Evolutionary conservation across 1,139 yeast species (phyloP).

Genomic region (Suhomyces terraborum): DNA sequence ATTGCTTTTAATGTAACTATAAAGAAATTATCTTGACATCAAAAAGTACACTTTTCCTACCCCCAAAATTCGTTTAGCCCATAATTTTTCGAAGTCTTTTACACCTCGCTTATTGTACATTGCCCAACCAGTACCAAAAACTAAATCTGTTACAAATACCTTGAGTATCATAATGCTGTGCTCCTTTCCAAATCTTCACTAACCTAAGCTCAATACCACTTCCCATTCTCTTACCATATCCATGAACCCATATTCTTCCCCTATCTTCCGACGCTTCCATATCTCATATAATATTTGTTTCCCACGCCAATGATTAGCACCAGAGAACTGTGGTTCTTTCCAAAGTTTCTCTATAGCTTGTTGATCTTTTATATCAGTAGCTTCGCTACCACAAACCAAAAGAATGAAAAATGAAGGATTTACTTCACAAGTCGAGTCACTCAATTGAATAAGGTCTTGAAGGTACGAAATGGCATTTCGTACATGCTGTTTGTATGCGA

Average conservation of each 20-base stretch:
- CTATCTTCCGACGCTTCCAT: constrained; percentile 47
- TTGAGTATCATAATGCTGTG: not conserved
- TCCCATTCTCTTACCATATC: constrained; percentile 61
- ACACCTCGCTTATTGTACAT: too few relatives aligned
- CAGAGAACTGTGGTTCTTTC: constrained; percentile 18
- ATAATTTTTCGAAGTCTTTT: not conserved
- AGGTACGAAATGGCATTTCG: constrained; percentile 17
- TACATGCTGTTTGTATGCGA: constrained; percentile 4
- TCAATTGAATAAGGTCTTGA: constrained; percentile 28
- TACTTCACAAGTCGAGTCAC: constrained; percentile 17
- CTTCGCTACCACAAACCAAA: constrained; percentile 51
- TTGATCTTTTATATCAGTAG: constrained; percentile 25
- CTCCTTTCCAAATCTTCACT: not conserved
- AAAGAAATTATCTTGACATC: too few relatives aligned
- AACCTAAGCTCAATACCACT: constrained; percentile 39
- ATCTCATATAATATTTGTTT: constrained; percentile 55
- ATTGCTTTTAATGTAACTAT: too few relatives aligned
- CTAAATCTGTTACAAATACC: not conserved
- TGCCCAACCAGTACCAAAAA: not conserved
- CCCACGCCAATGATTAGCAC: constrained; percentile 52
- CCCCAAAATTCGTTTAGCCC: too few relatives aligned
- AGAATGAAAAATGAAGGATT: constrained; percentile 52
- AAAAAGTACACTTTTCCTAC: too few relatives aligned
- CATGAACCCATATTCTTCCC: constrained; percentile 52
- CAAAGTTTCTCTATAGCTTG: constrained; percentile 35